Evolutionary conservation across 768 basidiomycete species (phyloP), one percentile per base, ranked within the genome.

Genomic region (Agaricus subrufescens): DNA sequence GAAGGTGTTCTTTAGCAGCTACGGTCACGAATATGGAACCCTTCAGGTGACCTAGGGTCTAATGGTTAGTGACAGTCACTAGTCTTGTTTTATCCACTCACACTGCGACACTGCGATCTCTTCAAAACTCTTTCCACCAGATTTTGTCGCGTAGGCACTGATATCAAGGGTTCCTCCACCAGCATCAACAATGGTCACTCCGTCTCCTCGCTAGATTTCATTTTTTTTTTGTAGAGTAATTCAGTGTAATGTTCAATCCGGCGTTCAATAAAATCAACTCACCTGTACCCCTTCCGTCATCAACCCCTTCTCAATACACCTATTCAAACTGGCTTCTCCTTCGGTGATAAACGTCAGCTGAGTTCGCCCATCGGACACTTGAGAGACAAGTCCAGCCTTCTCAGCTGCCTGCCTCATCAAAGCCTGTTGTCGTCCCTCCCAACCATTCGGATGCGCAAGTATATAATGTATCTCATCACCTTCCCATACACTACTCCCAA

Each of bases 161-260:
- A 84, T 69, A 58, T 85, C 84, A 27, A 85, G 67, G 0, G 82
- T 85, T 34, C 82, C 84, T 54, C 81, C 81, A 9, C 83, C 83
- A 4, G 82, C 81, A 59, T 85, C 83, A 25, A 84, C 75, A 30
- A 85, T 69, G 52, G 82, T 68, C 4, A 82, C 67, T 3, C 76
- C 78, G 38, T 79, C 62, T 12, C 74, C 74, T 7, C 19, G 19
- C 19, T 19, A 19, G 0, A 19, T 19, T 19, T 19, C 19, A 19
- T 19, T 19, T 19, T 19, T 4, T 3, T 43, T 15, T 45, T 31
- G 7, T n/a, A 34, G 11, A 34, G 5, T 34, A 34, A 34, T 34
- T 11, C 34, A 34, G 34, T 34, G 34, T 3, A 34, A 11, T 37
- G 27, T 19, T 19, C 19, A 19, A 19, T 19, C 19, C 19, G 19